A percentile compares a stretch with the other conserved stretches of the same genome.
Conservation (phyloP, 2,329 filamentous ascomycete species). For the Aspergillus aculeatus region DNA sequence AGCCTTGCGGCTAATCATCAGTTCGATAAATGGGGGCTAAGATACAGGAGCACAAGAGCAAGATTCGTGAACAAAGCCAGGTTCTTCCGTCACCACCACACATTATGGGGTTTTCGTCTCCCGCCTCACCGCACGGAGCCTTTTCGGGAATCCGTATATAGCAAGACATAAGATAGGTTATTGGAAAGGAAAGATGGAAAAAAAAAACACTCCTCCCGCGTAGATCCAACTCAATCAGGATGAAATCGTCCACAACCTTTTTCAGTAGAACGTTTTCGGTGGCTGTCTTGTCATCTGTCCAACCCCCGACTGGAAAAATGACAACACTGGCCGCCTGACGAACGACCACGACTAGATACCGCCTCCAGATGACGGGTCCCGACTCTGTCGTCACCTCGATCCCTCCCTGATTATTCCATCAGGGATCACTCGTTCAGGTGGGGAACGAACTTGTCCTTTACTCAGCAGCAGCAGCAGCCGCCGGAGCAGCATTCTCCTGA, state of each 20-base stretch:
- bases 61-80: slow-evolving; percentile 35
- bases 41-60: slow-evolving; percentile 40
- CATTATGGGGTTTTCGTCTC: slow-evolving; percentile 21
- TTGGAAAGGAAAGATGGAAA: slow-evolving; percentile 17
- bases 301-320: not conserved
- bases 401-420: slow-evolving; percentile 8
- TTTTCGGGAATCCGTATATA: slow-evolving; percentile 16
- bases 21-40: slow-evolving; percentile 44
- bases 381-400: slow-evolving; percentile 16
- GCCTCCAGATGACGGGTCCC: slow-evolving; percentile 22
- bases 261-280: slow-evolving; percentile 12
- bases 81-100: slow-evolving; percentile 20
- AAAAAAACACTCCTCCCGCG: slow-evolving; percentile 20
- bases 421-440: slow-evolving; percentile 16
- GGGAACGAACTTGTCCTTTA: slow-evolving; percentile 31
- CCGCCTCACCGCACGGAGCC: slow-evolving; percentile 11
- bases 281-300: too few species aligned
- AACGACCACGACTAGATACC: slow-evolving; percentile 26
- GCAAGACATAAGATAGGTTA: slow-evolving; percentile 12
- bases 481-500: slow-evolving; percentile 43
- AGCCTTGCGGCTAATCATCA: slow-evolving; percentile 37
- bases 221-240: slow-evolving; percentile 24
- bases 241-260: slow-evolving; percentile 24
- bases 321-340: slow-evolving; percentile 11
- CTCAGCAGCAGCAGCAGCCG: slow-evolving; percentile 27